Evolutionary conservation across 768 basidiomycete genomes (phyloP).

Genomic region (Russula compacta): DNA sequence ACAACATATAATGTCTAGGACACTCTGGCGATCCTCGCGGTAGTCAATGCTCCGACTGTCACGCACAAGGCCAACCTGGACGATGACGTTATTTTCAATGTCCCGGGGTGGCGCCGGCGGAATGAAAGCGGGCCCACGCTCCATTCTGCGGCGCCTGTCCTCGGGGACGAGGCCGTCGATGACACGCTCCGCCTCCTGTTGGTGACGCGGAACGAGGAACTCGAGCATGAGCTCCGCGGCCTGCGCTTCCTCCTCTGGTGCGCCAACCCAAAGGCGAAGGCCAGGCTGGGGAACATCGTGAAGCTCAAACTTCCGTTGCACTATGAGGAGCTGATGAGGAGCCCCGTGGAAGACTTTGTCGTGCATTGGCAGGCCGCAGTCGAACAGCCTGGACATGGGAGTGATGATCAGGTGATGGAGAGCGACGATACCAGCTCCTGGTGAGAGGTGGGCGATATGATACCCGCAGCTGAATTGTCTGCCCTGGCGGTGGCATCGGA

Average conservation of each 20-base stretch:
- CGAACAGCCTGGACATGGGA: background rate
- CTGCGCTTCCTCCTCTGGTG: slow-evolving; percentile 11
- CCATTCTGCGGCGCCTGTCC: background rate
- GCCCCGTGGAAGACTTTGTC: slow-evolving; percentile 5
- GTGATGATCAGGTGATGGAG: background rate
- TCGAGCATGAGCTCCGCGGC: slow-evolving; percentile 7
- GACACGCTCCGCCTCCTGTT: slow-evolving; percentile 1
- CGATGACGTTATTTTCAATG: slow-evolving; percentile 13
- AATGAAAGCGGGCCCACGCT: background rate
- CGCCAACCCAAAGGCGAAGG: background rate
- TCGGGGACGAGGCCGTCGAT: background rate
- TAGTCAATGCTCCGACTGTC: background rate
- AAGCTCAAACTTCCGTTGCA: slow-evolving; percentile 1
- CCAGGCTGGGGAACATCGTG: slow-evolving; percentile 1
- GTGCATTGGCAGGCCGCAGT: slow-evolving; percentile 10
- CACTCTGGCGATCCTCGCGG: background rate
- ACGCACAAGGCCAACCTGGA: background rate
- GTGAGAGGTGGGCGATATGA: background rate
- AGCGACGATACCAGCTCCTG: background rate
- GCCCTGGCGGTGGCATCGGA: background rate
- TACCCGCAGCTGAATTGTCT: background rate
- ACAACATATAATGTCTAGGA: background rate
- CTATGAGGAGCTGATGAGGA: slow-evolving; percentile 10
- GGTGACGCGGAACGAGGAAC: slow-evolving; percentile 6
- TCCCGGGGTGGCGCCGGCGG: slow-evolving; percentile 9